Conservation (phyloP, 1,284 basidiomycete species). For the Filobasidium uniguttulatum region DNA sequence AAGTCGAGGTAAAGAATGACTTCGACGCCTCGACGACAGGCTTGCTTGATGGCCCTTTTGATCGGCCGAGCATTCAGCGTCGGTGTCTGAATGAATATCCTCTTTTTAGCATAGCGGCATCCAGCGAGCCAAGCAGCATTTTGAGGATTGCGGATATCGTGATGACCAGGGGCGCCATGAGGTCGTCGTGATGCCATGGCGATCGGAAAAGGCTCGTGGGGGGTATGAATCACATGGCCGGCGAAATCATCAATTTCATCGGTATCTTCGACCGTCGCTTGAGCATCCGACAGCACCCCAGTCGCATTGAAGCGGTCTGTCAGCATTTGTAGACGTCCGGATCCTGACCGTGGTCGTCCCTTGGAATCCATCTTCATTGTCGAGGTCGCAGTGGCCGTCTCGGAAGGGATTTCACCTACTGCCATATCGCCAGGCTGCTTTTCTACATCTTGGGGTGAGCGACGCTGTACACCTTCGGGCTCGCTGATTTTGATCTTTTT, state of each 20-base stretch:
- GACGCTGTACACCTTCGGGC: not conserved
- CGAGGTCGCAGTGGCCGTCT: not conserved
- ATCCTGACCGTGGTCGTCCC: slow-evolving; percentile 12
- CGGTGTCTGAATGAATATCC: slow-evolving; percentile 64
- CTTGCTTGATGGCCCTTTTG: slow-evolving; percentile 50
- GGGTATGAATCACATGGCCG: slow-evolving; percentile 46
- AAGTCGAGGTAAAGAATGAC: slow-evolving; percentile 52
- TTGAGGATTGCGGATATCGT: slow-evolving; percentile 50
- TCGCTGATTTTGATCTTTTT: slow-evolving; percentile 9
- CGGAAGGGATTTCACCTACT: not conserved
- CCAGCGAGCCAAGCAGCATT: slow-evolving; percentile 63
- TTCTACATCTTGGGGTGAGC: not conserved
- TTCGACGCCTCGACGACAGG: slow-evolving; percentile 53
- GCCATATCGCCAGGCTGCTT: not conserved
- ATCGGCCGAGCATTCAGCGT: slow-evolving; percentile 61
- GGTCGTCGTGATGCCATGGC: slow-evolving; percentile 58
- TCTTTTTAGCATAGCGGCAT: slow-evolving; percentile 51
- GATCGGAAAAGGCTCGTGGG: slow-evolving; percentile 54
- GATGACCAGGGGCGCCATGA: slow-evolving; percentile 42
- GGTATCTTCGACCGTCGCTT: slow-evolving; percentile 40
- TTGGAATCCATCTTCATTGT: not conserved
- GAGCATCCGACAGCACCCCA: slow-evolving; percentile 38
- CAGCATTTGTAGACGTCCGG: slow-evolving; percentile 32
- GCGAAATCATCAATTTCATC: slow-evolving; percentile 41
- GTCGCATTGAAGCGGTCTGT: slow-evolving; percentile 36